Evolutionary conservation across 768 basidiomycete species (phyloP).

Genomic region (Boletus eberwhitei): DNA sequence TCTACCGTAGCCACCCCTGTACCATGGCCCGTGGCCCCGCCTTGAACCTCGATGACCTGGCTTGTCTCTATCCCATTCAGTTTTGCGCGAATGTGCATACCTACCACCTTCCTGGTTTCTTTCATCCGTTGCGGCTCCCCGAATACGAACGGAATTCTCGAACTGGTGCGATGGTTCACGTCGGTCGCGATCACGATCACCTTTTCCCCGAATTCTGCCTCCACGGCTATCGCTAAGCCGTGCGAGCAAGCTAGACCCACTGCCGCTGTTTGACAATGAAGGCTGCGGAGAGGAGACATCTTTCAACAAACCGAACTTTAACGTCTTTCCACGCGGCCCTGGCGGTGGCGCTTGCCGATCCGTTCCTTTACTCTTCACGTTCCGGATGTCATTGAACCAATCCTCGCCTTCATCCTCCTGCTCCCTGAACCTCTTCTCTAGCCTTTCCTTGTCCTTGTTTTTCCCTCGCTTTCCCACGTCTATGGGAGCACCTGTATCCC

Average conservation of each 20-base stretch:
- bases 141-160: constrained; percentile 23
- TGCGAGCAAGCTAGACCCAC: constrained; percentile 33
- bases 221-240: constrained; percentile 24
- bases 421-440: constrained; percentile 50
- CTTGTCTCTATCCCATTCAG: constrained; percentile 22
- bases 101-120: constrained; percentile 12
- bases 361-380: constrained; percentile 28
- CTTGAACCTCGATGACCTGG: constrained; percentile 19
- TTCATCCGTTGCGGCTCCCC: constrained; percentile 28
- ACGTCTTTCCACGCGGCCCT: constrained; percentile 28
- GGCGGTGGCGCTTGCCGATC: constrained; percentile 10
- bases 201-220: constrained; percentile 3
- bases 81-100: constrained; percentile 8
- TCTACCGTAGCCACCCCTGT: constrained; percentile 43
- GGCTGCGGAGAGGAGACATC: constrained; percentile 20
- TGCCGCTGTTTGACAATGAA: constrained; percentile 20
- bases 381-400: constrained; percentile 55
- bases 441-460: constrained; percentile 53
- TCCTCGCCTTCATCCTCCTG: constrained; percentile 59
- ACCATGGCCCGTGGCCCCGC: constrained; percentile 40
- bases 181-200: constrained; percentile 6
- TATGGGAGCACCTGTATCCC: constrained; percentile 46
- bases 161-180: constrained; percentile 2
- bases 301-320: constrained; percentile 37
- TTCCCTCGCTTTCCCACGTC: constrained; percentile 67